A percentile compares a stretch with the other conserved stretches of the same genome.
phyloP scores from a whole-genome alignment of 345 rosid genomes.

The Triadica sebifera region DNA sequence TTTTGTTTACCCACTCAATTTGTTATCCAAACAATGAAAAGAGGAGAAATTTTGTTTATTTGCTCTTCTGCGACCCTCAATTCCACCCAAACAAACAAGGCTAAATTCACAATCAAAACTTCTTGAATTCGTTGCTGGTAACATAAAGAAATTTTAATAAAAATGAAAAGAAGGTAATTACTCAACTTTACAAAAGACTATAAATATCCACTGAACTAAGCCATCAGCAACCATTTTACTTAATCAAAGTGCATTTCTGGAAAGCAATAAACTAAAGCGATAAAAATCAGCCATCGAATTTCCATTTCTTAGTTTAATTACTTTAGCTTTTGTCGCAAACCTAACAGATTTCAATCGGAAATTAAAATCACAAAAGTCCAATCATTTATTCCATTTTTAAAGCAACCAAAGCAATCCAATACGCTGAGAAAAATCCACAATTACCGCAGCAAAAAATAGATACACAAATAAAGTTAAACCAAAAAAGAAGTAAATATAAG shows the following conservation, averaged over 20 bases:
- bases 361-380: not conserved
- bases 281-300: constrained; percentile 2
- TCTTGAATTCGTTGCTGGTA: not conserved
- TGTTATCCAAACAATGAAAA: too few relatives aligned
- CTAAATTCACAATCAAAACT: not conserved
- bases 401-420: not conserved
- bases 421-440: not conserved
- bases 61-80: too few relatives aligned
- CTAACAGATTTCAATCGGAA: constrained; percentile 15
- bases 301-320: not conserved
- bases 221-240: constrained; percentile 1
- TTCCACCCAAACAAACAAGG: too few relatives aligned
- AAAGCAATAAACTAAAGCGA: not conserved
- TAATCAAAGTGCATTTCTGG: not conserved
- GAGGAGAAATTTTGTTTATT: too few relatives aligned
- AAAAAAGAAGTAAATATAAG: not conserved
- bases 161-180: not conserved
- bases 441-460: not conserved
- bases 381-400: not conserved
- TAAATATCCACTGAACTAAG: not conserved
- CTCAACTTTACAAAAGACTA: not conserved
- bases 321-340: constrained; percentile 14
- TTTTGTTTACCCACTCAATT: too few relatives aligned
- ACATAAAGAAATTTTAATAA: not conserved
- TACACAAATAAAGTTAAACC: not conserved